These are phyloP conservation scores for Termitomyces sp. DNA, from an alignment of 768 basidiomycete genomes.

Conservation along the genomic window DNA sequence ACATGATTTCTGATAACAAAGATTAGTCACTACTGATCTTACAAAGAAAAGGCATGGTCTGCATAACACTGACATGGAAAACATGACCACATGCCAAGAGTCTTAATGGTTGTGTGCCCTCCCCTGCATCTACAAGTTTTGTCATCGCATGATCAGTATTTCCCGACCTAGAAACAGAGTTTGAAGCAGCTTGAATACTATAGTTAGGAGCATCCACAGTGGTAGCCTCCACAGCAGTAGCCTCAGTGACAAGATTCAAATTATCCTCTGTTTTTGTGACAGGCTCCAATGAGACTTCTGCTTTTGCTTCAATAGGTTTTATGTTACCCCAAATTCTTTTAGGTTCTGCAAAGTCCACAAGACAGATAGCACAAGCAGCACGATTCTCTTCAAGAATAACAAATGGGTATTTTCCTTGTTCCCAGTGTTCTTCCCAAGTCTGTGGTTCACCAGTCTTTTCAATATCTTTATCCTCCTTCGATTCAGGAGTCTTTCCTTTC, in stretches of 20 bases:
- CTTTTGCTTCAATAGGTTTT: background rate
- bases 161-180: background rate
- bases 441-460: constrained; percentile 30
- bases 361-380: constrained; percentile 81
- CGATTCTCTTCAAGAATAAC: constrained; percentile 80
- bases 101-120: constrained; percentile 74
- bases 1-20: constrained; percentile 68
- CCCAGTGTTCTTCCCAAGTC: constrained; percentile 81
- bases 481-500: constrained; percentile 1
- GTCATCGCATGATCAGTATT: constrained; percentile 13
- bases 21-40: constrained; percentile 1
- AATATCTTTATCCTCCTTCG: constrained; percentile 9
- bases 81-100: constrained; percentile 81
- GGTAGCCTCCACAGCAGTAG: background rate
- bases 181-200: constrained; percentile 7
- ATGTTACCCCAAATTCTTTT: constrained; percentile 27
- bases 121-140: constrained; percentile 68
- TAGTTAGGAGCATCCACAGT: constrained; percentile 6
- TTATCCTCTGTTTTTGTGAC: background rate
- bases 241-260: background rate
- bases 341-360: constrained; percentile 84
- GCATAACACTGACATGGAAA: constrained; percentile 68
- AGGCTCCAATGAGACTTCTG: background rate
- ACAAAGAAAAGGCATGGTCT: background rate
- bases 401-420: constrained; percentile 74